Evolutionary conservation across 108 stramenopile genomes (phyloP), one percentile per base, ranked within the genome.

Genomic region (Cyclotella distinguenda): DNA sequence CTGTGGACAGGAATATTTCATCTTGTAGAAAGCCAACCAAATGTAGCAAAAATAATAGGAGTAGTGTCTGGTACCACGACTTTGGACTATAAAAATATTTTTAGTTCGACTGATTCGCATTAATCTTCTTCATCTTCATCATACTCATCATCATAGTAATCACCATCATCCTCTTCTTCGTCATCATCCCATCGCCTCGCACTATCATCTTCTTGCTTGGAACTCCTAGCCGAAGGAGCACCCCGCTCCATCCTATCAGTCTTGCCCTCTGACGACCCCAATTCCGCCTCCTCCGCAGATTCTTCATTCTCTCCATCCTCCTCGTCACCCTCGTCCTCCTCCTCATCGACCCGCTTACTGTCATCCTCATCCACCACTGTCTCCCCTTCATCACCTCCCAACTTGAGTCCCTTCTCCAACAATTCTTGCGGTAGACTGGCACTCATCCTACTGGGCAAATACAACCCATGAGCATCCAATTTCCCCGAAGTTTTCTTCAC

Each of bases 371-470:
- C 42, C 15, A 63, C 66, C 11, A 19, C 82, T 9, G 43, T 40
- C 38, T 54, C 58, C 22, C 25, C 71, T 16, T 25, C 68, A 44
- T 44, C 56, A 23, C 60, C 80, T 4, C 83, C 88, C 27, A 86
- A 60, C 64, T 82, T 84, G 28, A 91, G 54, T 31, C 90, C 90
- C 76, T 79, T 88, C 70, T 90, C 79, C 63, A 91, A 74, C 43
- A 90, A 40, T 25, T 90, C 90, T 40, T 66, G 84, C 43, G 85
- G 77, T 13, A 91, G 70, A 42, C 66, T 82, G 6, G 87, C 82
- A 53, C 90, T 88, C 79, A 92, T 89, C 58, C 94, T 82, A 18
- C 85, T 84, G 19, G 90, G 90, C 67, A 95, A 56, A 72, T 87
- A 95, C 26, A 91, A 70, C 35, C 90, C 90, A 71, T 80, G 90